These are phyloP conservation scores for Nakazawaea populi DNA, from an alignment of 805 yeast genomes.

Conservation along the genomic window DNA sequence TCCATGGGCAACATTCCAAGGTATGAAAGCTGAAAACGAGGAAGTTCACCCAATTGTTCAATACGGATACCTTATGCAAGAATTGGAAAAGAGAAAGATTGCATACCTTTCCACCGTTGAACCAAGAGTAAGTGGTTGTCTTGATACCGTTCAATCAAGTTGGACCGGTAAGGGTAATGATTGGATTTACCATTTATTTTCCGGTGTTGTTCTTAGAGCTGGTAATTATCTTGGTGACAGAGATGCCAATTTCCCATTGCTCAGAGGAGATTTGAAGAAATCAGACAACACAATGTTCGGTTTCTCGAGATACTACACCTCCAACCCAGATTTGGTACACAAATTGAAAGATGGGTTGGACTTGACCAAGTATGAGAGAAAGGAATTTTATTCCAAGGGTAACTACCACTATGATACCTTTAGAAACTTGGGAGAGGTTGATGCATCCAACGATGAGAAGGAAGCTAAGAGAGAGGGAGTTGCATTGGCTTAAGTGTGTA, in stretches of 20 bases:
- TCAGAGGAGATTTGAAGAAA: conserved; percentile 16
- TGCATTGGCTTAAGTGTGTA: background rate
- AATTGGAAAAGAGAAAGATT: conserved; percentile 25
- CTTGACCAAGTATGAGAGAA: conserved; percentile 32
- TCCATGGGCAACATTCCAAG: conserved; percentile 32
- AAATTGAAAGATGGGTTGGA: conserved; percentile 26
- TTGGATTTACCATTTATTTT: conserved; percentile 37
- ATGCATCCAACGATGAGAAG: background rate
- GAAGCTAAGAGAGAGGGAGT: background rate
- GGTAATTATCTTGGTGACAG: conserved; percentile 22
- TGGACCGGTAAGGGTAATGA: conserved; percentile 21
- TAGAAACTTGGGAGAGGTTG: conserved; percentile 17
- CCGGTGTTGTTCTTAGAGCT: conserved; percentile 36
- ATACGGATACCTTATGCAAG: conserved; percentile 25
- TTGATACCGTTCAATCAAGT: conserved; percentile 10
- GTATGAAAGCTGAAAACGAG: conserved; percentile 28
- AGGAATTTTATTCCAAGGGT: conserved; percentile 28
- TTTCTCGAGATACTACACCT: conserved; percentile 27
- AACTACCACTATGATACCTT: conserved; percentile 30
- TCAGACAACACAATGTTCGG: conserved; percentile 39
- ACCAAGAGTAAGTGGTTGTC: conserved; percentile 19
- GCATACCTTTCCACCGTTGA: conserved; percentile 19
- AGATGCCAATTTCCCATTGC: conserved; percentile 18
- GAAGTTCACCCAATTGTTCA: conserved; percentile 25
- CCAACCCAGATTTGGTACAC: conserved; percentile 35